Conservation (phyloP, 2,329 filamentous ascomycete genomes). For the Paracoccidioides lutzii region DNA sequence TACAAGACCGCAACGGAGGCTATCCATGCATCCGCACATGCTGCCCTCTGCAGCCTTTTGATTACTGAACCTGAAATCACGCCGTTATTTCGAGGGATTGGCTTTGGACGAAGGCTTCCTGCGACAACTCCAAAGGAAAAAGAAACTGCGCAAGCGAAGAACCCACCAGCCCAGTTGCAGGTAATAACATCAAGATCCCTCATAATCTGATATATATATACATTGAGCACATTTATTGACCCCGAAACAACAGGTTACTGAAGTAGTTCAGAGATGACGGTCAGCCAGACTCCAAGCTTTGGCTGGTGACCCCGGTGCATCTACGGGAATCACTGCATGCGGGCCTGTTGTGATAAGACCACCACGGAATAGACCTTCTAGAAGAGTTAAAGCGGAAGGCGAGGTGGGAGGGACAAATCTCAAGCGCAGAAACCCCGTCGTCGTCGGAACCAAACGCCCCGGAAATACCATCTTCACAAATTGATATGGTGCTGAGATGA, state of each 20-base stretch:
- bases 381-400: background rate
- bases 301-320: background rate
- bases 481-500: constrained; percentile 11
- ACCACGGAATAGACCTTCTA: background rate
- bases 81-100: background rate
- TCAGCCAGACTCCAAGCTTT: background rate
- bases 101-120: background rate
- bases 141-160: background rate
- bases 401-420: background rate
- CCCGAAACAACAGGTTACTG: background rate
- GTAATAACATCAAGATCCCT: background rate
- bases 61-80: background rate
- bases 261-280: background rate
- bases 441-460: background rate
- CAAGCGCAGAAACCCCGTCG: background rate
- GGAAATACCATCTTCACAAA: constrained; percentile 7
- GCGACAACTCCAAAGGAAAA: background rate
- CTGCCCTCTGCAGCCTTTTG: constrained; percentile 14
- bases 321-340: background rate
- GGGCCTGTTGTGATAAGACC: background rate
- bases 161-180: background rate
- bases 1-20: constrained; percentile 17
- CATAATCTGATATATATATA: no score
- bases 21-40: constrained; percentile 19
- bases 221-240: background rate